A percentile compares a stretch with the other conserved stretches of the same genome.
Conservation (phyloP, 495 filamentous ascomycete species). For the Talaromyces proteolyticus region DNA sequence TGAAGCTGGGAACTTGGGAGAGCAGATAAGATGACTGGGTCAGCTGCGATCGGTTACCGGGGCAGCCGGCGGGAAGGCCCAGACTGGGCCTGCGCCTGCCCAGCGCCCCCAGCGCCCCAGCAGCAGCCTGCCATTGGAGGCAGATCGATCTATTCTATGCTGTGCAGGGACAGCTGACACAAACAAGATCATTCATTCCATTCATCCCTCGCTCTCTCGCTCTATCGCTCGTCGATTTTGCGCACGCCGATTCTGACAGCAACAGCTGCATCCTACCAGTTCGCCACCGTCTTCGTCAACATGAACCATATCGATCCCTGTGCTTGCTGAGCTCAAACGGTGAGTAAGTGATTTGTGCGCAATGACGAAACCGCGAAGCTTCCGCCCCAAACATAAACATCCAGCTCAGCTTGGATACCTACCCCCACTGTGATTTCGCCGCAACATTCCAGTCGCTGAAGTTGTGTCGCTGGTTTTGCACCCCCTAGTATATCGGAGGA, state of each 20-base stretch:
- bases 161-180: background rate
- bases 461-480: background rate
- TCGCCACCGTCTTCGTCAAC: too few relatives aligned
- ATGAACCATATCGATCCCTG: background rate
- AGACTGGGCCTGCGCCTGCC: background rate
- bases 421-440: too few relatives aligned
- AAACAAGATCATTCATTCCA: background rate
- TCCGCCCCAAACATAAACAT: background rate
- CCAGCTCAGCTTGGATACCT: too few relatives aligned
- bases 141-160: background rate
- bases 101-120: background rate
- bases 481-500: background rate
- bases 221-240: too few relatives aligned
- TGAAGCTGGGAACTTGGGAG: too few relatives aligned
- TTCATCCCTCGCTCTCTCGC: too few relatives aligned
- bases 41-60: conserved; percentile 3
- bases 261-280: too few relatives aligned
- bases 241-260: too few relatives aligned
- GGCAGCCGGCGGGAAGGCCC: conserved; percentile 2
- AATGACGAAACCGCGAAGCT: background rate
- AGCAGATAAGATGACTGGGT: too few relatives aligned
- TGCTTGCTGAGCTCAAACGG: background rate
- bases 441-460: conserved; percentile 7
- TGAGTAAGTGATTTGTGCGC: background rate
- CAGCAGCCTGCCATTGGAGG: too few relatives aligned